phyloP scores from a whole-genome alignment of 768 basidiomycete species.

The Calocybe gangraenosa region DNA sequence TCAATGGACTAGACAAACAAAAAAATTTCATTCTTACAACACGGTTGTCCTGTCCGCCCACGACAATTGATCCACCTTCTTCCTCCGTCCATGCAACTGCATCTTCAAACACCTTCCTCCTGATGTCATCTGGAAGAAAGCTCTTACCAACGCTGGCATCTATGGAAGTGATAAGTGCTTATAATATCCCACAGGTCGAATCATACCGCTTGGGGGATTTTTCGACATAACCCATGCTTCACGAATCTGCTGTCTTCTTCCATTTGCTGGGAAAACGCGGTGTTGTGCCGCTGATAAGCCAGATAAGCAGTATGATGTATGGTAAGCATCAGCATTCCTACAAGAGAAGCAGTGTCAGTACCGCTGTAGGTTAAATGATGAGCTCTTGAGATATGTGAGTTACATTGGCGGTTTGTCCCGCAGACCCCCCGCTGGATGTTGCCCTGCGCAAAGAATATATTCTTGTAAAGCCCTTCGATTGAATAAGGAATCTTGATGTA shows the following conservation, averaged over 20 bases:
- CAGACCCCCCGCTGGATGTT: slow-evolving; percentile 81
- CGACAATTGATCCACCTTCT: slow-evolving; percentile 46
- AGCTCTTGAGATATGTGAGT: not conserved
- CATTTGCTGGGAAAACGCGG: slow-evolving; percentile 47
- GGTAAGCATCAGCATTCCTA: slow-evolving; percentile 91
- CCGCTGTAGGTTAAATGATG: not conserved
- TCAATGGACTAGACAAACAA: not conserved
- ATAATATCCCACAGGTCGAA: not conserved
- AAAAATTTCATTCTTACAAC: slow-evolving; percentile 42
- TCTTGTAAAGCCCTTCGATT: slow-evolving; percentile 76
- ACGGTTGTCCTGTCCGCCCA: slow-evolving; percentile 61
- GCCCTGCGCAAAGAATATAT: slow-evolving; percentile 83
- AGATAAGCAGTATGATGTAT: slow-evolving; percentile 89
- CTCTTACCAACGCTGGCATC: slow-evolving; percentile 32
- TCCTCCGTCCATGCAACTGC: slow-evolving; percentile 68
- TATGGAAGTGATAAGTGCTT: slow-evolving; percentile 17
- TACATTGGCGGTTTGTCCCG: slow-evolving; percentile 96
- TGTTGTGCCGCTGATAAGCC: slow-evolving; percentile 91
- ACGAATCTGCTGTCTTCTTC: slow-evolving; percentile 28
- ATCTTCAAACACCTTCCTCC: slow-evolving; percentile 42
- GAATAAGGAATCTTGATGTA: slow-evolving; percentile 38
- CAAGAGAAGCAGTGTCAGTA: not conserved
- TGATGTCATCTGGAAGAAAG: slow-evolving; percentile 11
- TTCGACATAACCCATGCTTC: slow-evolving; percentile 31
- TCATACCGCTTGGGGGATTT: slow-evolving; percentile 1